These are phyloP conservation scores for Fraxinus nigra DNA, from an alignment of 305 asterid genomes.

Conservation along the genomic window DNA sequence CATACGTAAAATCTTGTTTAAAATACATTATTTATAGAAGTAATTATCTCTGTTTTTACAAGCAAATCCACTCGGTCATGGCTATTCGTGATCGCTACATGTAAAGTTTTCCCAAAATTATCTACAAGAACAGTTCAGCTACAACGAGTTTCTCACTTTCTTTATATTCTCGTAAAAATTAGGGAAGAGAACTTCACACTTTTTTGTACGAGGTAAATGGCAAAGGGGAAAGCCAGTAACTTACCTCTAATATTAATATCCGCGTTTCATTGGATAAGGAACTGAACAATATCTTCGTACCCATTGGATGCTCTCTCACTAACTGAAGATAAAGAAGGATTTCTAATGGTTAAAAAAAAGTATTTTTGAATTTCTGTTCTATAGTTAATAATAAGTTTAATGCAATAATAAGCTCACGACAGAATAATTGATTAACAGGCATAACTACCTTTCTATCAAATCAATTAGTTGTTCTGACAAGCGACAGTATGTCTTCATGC, in stretches of 20 bases:
- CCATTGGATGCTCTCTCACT: slow-evolving; percentile 45
- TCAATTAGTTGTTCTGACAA: too few relatives aligned
- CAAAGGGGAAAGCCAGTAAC: neutral
- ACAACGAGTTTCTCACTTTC: neutral
- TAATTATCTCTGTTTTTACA: neutral
- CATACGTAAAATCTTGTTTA: neutral
- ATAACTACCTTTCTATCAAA: too few relatives aligned
- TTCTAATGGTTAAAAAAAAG: neutral
- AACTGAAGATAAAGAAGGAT: neutral
- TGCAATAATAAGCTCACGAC: too few relatives aligned
- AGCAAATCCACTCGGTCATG: slow-evolving; percentile 50
- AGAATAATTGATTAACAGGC: too few relatives aligned
- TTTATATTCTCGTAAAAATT: neutral
- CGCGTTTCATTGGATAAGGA: slow-evolving; percentile 44
- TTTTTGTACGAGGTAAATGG: neutral
- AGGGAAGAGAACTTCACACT: neutral
- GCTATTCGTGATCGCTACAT: slow-evolving; percentile 60
- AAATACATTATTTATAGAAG: neutral
- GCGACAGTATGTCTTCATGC: neutral
- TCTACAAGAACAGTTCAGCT: slow-evolving; percentile 29
- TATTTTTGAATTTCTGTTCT: too few relatives aligned
- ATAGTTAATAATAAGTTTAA: too few relatives aligned
- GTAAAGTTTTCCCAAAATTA: slow-evolving; percentile 47
- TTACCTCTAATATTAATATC: slow-evolving; percentile 50
- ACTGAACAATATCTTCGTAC: slow-evolving; percentile 39